phyloP scores from a whole-genome alignment of 2,329 filamentous ascomycete species.

The Colletotrichum gigasporum region DNA sequence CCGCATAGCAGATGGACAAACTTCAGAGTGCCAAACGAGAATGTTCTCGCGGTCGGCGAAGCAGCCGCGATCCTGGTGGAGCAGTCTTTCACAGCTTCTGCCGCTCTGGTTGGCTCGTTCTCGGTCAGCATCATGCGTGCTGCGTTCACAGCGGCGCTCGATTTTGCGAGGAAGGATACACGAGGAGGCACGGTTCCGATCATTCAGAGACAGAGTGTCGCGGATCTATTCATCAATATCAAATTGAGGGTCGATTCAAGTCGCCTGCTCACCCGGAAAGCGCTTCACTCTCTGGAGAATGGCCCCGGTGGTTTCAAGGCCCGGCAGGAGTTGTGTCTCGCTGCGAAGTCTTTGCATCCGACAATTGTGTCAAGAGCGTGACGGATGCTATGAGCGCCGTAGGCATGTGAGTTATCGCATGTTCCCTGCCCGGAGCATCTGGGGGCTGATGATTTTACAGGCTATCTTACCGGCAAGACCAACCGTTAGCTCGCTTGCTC shows the following conservation, averaged over 20 bases:
- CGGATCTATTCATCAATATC: constrained; percentile 60
- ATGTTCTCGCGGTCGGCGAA: constrained; percentile 54
- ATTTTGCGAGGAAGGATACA: constrained; percentile 57
- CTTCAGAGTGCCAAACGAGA: constrained; percentile 55
- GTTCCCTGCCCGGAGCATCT: too few relatives aligned
- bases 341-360: too few relatives aligned
- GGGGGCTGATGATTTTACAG: too few relatives aligned
- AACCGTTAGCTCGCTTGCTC: too few relatives aligned
- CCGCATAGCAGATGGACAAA: constrained; percentile 58
- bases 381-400: too few relatives aligned
- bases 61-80: constrained; percentile 52
- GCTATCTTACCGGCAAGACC: too few relatives aligned
- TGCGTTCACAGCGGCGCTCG: constrained; percentile 60
- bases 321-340: too few relatives aligned
- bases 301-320: too few relatives aligned
- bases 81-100: constrained; percentile 51
- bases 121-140: constrained; percentile 62
- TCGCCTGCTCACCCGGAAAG: constrained; percentile 62
- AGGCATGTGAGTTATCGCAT: too few relatives aligned
- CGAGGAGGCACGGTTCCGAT: constrained; percentile 55
- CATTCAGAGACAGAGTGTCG: constrained; percentile 58
- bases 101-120: constrained; percentile 64
- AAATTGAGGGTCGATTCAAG: constrained; percentile 61
- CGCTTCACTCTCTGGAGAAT: constrained; percentile 52
- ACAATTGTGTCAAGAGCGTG: too few relatives aligned